Evolutionary conservation across 805 yeast genomes (phyloP), one percentile per base, ranked within the genome.

Genomic region (Spathaspora hagerdaliae): DNA sequence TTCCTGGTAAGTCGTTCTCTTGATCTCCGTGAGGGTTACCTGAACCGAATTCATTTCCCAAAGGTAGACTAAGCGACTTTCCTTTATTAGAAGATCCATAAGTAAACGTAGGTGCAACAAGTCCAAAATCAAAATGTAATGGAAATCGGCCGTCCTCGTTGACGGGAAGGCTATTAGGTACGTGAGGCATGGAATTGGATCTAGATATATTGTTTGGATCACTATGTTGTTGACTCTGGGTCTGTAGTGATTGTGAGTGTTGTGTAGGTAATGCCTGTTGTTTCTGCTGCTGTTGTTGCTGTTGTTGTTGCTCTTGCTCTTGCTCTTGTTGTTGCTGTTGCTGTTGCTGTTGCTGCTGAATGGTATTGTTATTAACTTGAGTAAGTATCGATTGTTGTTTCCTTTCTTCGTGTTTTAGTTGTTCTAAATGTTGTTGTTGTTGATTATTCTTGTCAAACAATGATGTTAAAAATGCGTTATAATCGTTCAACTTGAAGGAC

Each of bases 401-500:
- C 24, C 24, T 19, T 19, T 19, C 24, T 19, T 19, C 24, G 24
- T 19, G 24, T 29, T 29, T 29, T 29, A 29, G 12, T 29, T 29
- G 12, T 29, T 29, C 32, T 29, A 29, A 29, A 9, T 29, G 32
- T 32, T 39, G 29, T 26, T 39, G 41, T 8, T 38, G 41, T 38
- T 38, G 41, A 27, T 49, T 50, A 32, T 52, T 53, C 42, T 55
- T 58, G 14, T 60, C 66, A 38, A 49, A 58, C 34, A 62, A 44
- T 0, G 66, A 58, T 5, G 56, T 51, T 42, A 62, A 49, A 43
- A 57, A 64, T 4, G 63, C 58, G 46, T 60, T 58, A 43, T 63
- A 63, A 44, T 63, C 67, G 47, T 63, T 59, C 39, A 62, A 33
- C 39, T 51, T 58, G 41, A 56, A 62, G 26, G 67, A 51, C 69